Percentiles rank a stretch among this genome's conserved stretches.
phyloP scores from a whole-genome alignment of 2,329 filamentous ascomycete species.

The Cucurbitaria berberidis region DNA sequence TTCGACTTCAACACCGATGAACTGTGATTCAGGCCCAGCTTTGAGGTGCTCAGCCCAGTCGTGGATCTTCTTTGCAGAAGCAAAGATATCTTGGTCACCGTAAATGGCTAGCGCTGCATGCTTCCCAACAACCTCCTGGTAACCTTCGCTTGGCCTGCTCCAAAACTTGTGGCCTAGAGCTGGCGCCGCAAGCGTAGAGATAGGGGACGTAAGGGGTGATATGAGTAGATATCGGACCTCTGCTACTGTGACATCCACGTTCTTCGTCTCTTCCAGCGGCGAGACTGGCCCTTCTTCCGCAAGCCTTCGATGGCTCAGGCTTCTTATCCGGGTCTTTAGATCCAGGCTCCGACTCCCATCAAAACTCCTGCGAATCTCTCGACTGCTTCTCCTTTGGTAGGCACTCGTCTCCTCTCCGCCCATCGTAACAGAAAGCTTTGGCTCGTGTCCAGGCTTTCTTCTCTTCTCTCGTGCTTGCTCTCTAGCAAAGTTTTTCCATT shows the following conservation, averaged over 20 bases:
- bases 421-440: constrained; percentile 43
- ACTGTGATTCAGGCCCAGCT: constrained; percentile 32
- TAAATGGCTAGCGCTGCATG: constrained; percentile 69
- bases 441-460: constrained; percentile 37
- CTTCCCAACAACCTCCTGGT: constrained; percentile 28
- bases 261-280: constrained; percentile 10
- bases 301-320: constrained; percentile 34
- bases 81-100: constrained; percentile 77
- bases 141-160: constrained; percentile 20
- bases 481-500: constrained; percentile 43
- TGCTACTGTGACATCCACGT: constrained; percentile 18
- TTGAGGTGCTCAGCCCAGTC: constrained; percentile 68
- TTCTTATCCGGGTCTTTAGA: constrained; percentile 31
- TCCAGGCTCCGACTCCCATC: constrained; percentile 47
- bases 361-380: constrained; percentile 45
- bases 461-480: constrained; percentile 25
- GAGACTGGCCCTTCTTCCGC: constrained; percentile 10
- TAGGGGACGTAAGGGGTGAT: constrained; percentile 55
- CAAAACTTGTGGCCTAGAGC: constrained; percentile 38
- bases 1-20: constrained; percentile 53
- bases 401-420: constrained; percentile 57
- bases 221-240: constrained; percentile 52
- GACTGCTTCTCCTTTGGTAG: constrained; percentile 49
- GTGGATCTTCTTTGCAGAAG: constrained; percentile 67
- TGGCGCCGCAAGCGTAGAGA: constrained; percentile 47